phyloP scores from a whole-genome alignment of 2,329 filamentous ascomycete species.

The Myriosclerotinia curreyana region DNA sequence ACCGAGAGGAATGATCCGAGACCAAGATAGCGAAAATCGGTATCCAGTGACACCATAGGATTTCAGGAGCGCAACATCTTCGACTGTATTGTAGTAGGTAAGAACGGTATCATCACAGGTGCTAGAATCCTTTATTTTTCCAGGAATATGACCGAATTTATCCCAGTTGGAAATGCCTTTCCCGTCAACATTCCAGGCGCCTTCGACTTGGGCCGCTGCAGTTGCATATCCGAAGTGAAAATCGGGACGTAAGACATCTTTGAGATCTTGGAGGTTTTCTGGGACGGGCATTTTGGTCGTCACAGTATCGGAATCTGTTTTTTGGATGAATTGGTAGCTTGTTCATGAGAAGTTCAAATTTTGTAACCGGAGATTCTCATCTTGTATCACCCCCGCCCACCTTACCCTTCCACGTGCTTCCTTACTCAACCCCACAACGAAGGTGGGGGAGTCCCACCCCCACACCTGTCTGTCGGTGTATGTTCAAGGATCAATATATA shows the following conservation, averaged over 20 bases:
- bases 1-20: slow-evolving; percentile 76
- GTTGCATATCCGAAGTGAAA: slow-evolving; percentile 79
- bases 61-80: slow-evolving; percentile 75
- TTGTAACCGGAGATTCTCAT: too few relatives aligned
- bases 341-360: not conserved
- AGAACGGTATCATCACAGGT: slow-evolving; percentile 76
- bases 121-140: slow-evolving; percentile 75
- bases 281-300: not conserved
- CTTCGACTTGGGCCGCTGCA: slow-evolving; percentile 82
- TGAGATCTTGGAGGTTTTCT: slow-evolving; percentile 44
- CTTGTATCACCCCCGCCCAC: too few relatives aligned
- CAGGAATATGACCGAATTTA: slow-evolving; percentile 71
- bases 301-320: not conserved
- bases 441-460: not conserved
- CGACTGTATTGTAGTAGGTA: slow-evolving; percentile 72
- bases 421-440: not conserved
- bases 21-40: slow-evolving; percentile 81
- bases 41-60: slow-evolving; percentile 68
- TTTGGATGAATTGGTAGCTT: not conserved
- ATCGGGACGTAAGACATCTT: slow-evolving; percentile 54
- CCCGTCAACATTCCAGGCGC: slow-evolving; percentile 67
- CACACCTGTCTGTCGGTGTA: not conserved
- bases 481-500: not conserved
- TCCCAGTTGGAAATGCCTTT: slow-evolving; percentile 83
- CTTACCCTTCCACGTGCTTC: too few relatives aligned